phyloP scores from a whole-genome alignment of 768 basidiomycete species.

The Mycena capillaripes region DNA sequence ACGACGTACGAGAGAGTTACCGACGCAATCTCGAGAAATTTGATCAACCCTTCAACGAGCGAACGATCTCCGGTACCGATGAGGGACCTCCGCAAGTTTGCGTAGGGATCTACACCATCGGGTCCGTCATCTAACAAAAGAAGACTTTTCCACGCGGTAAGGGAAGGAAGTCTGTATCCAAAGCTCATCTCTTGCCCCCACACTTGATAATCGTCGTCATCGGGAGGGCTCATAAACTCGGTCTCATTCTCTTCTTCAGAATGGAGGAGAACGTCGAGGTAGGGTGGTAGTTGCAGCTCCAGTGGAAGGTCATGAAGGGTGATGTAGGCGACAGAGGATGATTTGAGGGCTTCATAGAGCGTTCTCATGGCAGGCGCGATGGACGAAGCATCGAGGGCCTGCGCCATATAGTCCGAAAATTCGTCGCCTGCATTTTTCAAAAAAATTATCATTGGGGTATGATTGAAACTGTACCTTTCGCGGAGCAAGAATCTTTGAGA shows the following conservation, averaged over 20 bases:
- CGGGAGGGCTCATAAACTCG: slow-evolving; percentile 63
- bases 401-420: slow-evolving; percentile 67
- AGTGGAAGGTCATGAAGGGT: slow-evolving; percentile 84
- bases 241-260: slow-evolving; percentile 70
- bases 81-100: slow-evolving; percentile 71
- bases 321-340: slow-evolving; percentile 81
- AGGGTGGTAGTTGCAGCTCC: slow-evolving; percentile 89
- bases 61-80: slow-evolving; percentile 74
- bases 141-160: slow-evolving; percentile 94
- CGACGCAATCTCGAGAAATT: slow-evolving; percentile 80
- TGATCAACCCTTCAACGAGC: slow-evolving; percentile 78
- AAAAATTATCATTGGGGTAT: slow-evolving; percentile 15
- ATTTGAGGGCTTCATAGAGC: slow-evolving; percentile 85
- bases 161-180: slow-evolving; percentile 80
- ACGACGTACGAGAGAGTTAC: slow-evolving; percentile 81
- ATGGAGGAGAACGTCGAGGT: slow-evolving; percentile 79
- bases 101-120: slow-evolving; percentile 69
- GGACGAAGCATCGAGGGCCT: slow-evolving; percentile 76
- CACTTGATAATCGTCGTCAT: slow-evolving; percentile 62
- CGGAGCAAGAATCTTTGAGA: slow-evolving; percentile 78
- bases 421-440: slow-evolving; percentile 61
- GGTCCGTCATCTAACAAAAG: slow-evolving; percentile 75
- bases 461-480: slow-evolving; percentile 63
- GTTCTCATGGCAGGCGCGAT: slow-evolving; percentile 85
- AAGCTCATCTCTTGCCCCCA: slow-evolving; percentile 81